Evolutionary conservation across 495 filamentous ascomycete genomes (phyloP).

Genomic region (Lichenothelia convexa): DNA sequence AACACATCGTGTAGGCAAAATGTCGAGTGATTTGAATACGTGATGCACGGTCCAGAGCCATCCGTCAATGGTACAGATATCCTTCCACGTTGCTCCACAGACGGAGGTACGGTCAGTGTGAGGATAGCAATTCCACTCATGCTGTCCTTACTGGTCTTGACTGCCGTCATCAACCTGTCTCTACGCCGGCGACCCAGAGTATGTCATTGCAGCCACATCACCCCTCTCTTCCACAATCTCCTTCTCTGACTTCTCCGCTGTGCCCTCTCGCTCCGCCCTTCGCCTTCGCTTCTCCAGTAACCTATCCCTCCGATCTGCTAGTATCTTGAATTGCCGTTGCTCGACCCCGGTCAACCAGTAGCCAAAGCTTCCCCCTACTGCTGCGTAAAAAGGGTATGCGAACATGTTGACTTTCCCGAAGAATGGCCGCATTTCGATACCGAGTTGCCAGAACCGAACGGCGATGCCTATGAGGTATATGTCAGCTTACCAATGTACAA

Average conservation of each 20-base stretch:
- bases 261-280: slow-evolving; percentile 46
- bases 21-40: no score
- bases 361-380: slow-evolving; percentile 73
- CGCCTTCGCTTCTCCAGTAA: slow-evolving; percentile 79
- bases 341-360: slow-evolving; percentile 90
- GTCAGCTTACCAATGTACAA: slow-evolving; percentile 1
- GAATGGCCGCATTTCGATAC: slow-evolving; percentile 93
- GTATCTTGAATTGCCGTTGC: slow-evolving; percentile 50
- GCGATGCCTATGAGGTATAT: slow-evolving; percentile 46
- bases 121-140: no score
- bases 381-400: slow-evolving; percentile 83
- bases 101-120: no score
- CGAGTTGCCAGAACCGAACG: slow-evolving; percentile 86
- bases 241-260: no score
- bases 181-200: no score
- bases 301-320: slow-evolving; percentile 53
- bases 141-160: no score
- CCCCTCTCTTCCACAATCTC: background rate
- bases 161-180: no score
- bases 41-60: no score
- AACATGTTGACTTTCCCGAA: slow-evolving; percentile 59
- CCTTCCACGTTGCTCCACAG: no score
- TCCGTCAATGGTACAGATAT: no score
- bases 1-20: no score
- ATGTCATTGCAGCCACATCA: no score